Evolutionary conservation across 2,329 filamentous ascomycete species (phyloP), one percentile per base, ranked within the genome.

Genomic region (Colletotrichum tofieldiae): DNA sequence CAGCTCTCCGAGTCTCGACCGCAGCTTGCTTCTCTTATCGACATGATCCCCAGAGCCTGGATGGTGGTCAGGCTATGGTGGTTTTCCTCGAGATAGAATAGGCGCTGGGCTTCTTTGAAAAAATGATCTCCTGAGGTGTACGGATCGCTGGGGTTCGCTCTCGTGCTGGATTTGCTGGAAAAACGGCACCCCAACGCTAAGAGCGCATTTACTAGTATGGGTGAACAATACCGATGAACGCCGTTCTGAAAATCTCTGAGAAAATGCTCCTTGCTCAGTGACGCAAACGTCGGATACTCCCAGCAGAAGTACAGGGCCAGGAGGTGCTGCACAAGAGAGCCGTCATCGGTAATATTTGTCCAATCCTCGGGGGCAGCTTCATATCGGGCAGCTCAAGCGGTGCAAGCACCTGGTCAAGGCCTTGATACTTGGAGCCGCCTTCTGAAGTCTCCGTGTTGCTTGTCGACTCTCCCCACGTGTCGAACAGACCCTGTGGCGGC

Each of bases 1-100:
- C 92, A 94, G 62, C 92, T 93, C 74, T 92, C 90, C 39, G 91
- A 93, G 76, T 94, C 91, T 43, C 92, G 86, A 0, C 92, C 92
- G 74, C 90, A 91, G 77, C 92, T 94, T 3, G 91, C 92, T 81
- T 95, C 92, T 52, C 93, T 85, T 74, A 94, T 90, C 7, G 91
- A 92, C 92, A 95, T 93, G 76, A 95, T 89, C 7, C 92, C 92
- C 23, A 95, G 83, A 1, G 93, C 93, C 82, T 95, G 93, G 55
- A 93, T 91, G 5, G 91, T 94, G 2, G 92, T 93, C 39, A 94
- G 81, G 8, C 81, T 88, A 73, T 93, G 89, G 64, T 90, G 88
- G 71, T 93, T 84, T 2, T 83, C 79, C 74, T 91, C 87, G 66
- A 88, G 83, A 67, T 88, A 84, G 39, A 93, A 85, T 0, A 94